Base-by-base conservation (phyloP, 108 stramenopile genomes). In the Chaetoceros muelleri region DNA sequence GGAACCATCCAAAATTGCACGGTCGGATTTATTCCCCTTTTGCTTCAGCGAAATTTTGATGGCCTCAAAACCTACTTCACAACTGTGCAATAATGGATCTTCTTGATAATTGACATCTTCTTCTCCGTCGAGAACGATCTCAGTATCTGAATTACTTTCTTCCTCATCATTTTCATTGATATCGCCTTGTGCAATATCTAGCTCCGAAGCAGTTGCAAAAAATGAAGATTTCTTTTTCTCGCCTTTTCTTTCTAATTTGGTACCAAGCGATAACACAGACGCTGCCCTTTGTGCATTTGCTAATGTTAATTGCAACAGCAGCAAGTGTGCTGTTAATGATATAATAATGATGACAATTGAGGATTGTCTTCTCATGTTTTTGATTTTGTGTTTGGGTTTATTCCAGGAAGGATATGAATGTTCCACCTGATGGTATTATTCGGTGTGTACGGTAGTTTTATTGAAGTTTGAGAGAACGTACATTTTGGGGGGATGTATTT, bases 1-100 rank as follows among this genome's bases (percentile, higher is more conserved):
- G 40, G 69, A 71, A 22, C 88, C 88, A 67, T 90, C 84, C 55
- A 90, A 62, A 22, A 90, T 69, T 1, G 78, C n/a, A 53, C 81
- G 65, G 25, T 51, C 34, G 2, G 19, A 18, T 40, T 66, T 69
- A 17, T 64, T 69, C 21, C 60, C 66, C 51, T 80, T 80, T 22
- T 70, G 62, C 44, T 79, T 64, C 48, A 90, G 45, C 28, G 67
- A 65, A 79, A 90, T 70, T 3, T 53, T 53, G 24, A 90, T 55
- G 28, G 66, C 81, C 57, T 78, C 73, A 52, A 85, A 90, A 10
- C 73, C 80, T 28, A 90, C 67, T 52, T 84, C 84, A 24, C 34
- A 28, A 17, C 53, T 30, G 22, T 54, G 19, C 53, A 19, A 5
- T 10, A 28, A 54, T 24, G 49, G 19, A n/a, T n/a, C n/a, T n/a